Evolutionary conservation across 495 filamentous ascomycete genomes (phyloP).

Genomic region (Penicillium arizonense): DNA sequence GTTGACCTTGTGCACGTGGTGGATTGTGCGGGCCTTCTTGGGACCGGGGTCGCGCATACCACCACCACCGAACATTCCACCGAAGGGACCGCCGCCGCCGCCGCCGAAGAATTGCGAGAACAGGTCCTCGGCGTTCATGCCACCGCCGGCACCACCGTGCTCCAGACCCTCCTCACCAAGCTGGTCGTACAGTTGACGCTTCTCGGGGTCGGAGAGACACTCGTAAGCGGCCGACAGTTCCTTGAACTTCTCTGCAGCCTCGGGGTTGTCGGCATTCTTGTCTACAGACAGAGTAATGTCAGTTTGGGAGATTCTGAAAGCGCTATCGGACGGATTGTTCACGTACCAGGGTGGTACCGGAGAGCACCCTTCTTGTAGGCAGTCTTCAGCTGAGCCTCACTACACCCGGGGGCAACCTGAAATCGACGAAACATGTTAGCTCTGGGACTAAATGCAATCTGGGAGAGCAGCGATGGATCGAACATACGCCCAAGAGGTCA

Average conservation of each 20-base stretch:
- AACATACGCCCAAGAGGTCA: constrained; percentile 78
- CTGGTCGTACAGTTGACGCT: constrained; percentile 89
- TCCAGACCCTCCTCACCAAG: constrained; percentile 96
- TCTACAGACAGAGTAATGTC: constrained; percentile 49
- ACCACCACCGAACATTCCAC: constrained; percentile 82
- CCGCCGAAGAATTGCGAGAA: constrained; percentile 98
- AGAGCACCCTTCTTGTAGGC: constrained; percentile 89
- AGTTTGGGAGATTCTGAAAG: not conserved
- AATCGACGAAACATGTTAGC: constrained; percentile 23
- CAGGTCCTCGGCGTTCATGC: constrained; percentile 95
- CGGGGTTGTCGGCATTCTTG: constrained; percentile 93
- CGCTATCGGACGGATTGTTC: not conserved
- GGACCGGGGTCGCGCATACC: constrained; percentile 82
- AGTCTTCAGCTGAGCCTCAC: constrained; percentile 79
- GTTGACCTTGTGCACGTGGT: constrained; percentile 96
- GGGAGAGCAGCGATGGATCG: not conserved
- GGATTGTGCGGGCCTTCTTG: constrained; percentile 92
- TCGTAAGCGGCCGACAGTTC: constrained; percentile 95
- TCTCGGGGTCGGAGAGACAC: constrained; percentile 85
- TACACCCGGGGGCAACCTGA: constrained; percentile 69
- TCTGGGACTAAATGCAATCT: constrained; percentile 4
- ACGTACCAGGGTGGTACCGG: constrained; percentile 85
- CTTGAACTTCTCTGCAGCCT: constrained; percentile 96
- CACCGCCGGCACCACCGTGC: constrained; percentile 74
- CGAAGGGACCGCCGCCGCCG: constrained; percentile 68